A percentile compares a stretch with the other conserved stretches of the same genome.
Evolutionary conservation across 345 rosid species (phyloP).

Genomic region (Citrus sp.): DNA sequence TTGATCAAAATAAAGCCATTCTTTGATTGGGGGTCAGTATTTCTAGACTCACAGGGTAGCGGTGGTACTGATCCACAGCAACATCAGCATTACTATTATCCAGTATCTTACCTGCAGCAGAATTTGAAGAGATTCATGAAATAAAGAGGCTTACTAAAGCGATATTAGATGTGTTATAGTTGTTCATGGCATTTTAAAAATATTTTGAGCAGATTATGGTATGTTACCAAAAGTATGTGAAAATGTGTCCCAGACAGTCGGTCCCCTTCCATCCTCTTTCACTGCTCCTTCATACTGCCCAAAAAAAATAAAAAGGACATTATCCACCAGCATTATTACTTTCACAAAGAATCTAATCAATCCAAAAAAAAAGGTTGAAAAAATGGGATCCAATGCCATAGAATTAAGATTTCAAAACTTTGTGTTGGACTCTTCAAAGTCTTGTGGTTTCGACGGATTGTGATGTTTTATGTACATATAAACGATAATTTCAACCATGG

Average conservation of each 20-base stretch:
- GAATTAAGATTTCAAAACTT: too few relatives aligned
- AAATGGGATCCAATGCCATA: too few relatives aligned
- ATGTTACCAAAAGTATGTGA: conserved; percentile 57
- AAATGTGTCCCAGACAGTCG: conserved; percentile 78
- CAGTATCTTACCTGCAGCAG: conserved; percentile 50
- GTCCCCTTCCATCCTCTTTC: conserved; percentile 83
- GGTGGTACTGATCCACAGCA: conserved; percentile 88
- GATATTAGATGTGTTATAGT: too few relatives aligned
- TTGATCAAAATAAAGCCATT: background rate
- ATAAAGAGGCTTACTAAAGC: too few relatives aligned
- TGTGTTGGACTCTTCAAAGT: too few relatives aligned
- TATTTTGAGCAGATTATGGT: background rate
- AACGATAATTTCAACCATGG: too few relatives aligned
- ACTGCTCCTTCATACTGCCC: conserved; percentile 89
- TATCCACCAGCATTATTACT: too few relatives aligned
- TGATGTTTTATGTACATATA: too few relatives aligned
- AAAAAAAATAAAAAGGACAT: background rate
- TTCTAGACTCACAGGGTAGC: conserved; percentile 45
- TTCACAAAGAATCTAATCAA: too few relatives aligned
- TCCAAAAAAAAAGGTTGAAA: too few relatives aligned
- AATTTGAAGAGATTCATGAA: background rate
- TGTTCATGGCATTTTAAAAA: background rate
- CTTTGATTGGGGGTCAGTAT: background rate
- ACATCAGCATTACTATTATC: conserved; percentile 88
- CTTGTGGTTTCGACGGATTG: too few relatives aligned